Base-by-base conservation (phyloP, 768 basidiomycete genomes). In the Pseudohyphozyma bogoriensis region DNA sequence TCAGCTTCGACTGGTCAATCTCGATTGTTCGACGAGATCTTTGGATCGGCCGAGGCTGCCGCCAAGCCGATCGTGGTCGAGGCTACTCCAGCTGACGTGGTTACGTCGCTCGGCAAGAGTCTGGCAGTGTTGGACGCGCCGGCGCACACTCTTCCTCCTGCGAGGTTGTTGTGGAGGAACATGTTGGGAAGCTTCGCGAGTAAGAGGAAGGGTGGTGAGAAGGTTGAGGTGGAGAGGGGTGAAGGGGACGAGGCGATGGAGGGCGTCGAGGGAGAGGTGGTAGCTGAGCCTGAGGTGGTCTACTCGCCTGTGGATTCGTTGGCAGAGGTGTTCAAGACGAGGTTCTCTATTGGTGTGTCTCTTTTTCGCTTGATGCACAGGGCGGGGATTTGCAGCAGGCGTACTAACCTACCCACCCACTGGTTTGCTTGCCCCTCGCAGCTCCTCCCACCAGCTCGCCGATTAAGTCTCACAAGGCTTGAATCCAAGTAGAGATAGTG, bases 11-110 rank as follows among this genome's bases (percentile, higher is more conserved):
- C 33, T 9, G 55, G 56, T 31, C 56, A 49, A 12, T 49, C 60
- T 26, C 46, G 62, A 4, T 51, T 62, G 5, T 63, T 66, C 12
- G 64, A 66, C 59, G 71, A 73, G 33, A 65, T 74, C 45, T 71
- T 66, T 18, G 65, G 65, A 10, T 12, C 35, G 4, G 52, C 24
- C 8, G 65, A 62, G 8, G 52, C 55, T 0, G 12, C 49, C 4
- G 20, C 59, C 29, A 24, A 10, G 6, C 12, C 39, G 4, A 16
- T 29, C 20, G 24, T 16, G 4, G 10, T 29, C 2, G 18, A 26
- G 1, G 18, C 10, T 4, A 44, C 47, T 22, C 26, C 2, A n/a
- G 35, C 24, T 31, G 29, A 12, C 35, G 35, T 39, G 22, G 22
- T 26, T 3, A 9, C 16, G 26, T 55, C 37, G 29, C 46, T 54